Evolutionary conservation across 306 rosid species (phyloP).

Genomic region (Malus sylvestris): DNA sequence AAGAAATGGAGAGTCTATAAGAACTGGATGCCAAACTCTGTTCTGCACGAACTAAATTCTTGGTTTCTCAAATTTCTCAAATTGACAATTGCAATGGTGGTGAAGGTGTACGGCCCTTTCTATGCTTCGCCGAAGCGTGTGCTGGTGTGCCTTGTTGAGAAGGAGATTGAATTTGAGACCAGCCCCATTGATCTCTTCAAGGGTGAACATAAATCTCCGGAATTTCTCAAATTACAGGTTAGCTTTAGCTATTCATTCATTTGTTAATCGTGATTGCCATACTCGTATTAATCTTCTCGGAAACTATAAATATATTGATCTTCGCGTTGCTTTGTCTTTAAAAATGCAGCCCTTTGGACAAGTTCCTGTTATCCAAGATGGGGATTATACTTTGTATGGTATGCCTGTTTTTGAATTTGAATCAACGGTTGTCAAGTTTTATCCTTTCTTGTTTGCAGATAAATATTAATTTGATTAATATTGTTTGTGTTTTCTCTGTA

Average conservation of each 20-base stretch:
- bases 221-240: conserved; percentile 39
- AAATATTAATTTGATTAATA: background rate
- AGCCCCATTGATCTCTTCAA: conserved; percentile 20
- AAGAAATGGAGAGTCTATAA: background rate
- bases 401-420: background rate
- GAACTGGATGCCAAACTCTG: background rate
- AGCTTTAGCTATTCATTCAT: background rate
- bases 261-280: background rate
- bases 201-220: conserved; percentile 30
- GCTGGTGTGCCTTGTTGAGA: conserved; percentile 31
- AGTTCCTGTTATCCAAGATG: conserved; percentile 42
- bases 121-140: conserved; percentile 32
- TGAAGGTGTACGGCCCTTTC: conserved; percentile 37
- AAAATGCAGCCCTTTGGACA: conserved; percentile 31
- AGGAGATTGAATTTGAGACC: conserved; percentile 39
- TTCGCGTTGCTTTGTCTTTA: background rate
- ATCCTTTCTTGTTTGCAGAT: background rate
- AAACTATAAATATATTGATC: background rate
- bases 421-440: background rate
- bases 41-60: background rate
- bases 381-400: conserved; percentile 31
- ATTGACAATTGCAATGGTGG: conserved; percentile 21
- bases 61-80: background rate
- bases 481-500: background rate
- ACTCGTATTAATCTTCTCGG: background rate